Evolutionary conservation across 2,329 filamentous ascomycete genomes (phyloP).

Genomic region (Botrytis paeoniae): DNA sequence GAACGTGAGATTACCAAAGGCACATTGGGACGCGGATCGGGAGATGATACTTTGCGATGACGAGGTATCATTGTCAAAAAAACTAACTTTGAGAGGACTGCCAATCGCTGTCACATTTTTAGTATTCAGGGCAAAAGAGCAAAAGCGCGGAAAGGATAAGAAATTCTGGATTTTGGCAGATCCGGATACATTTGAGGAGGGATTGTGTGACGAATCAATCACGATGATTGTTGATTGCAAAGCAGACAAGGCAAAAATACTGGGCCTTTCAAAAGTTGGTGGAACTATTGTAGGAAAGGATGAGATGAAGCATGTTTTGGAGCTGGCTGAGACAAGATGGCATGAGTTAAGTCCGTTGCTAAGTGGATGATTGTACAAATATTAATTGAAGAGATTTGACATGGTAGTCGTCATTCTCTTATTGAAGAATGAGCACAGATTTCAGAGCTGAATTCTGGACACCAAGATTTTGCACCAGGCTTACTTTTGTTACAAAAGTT

Average conservation of each 20-base stretch:
- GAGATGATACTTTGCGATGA: slow-evolving; percentile 76
- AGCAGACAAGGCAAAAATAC: slow-evolving; percentile 50
- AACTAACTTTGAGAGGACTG: slow-evolving; percentile 59
- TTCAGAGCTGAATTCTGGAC: background rate
- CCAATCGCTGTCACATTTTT: slow-evolving; percentile 76
- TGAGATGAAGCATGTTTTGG: slow-evolving; percentile 58
- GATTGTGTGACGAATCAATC: slow-evolving; percentile 76
- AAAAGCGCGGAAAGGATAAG: slow-evolving; percentile 48
- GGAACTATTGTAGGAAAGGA: slow-evolving; percentile 67
- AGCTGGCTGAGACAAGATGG: slow-evolving; percentile 63
- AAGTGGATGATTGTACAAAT: slow-evolving; percentile 24
- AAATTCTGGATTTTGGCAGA: slow-evolving; percentile 78
- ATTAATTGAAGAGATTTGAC: slow-evolving; percentile 9
- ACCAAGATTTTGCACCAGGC: background rate
- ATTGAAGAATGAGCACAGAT: background rate
- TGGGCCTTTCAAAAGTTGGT: slow-evolving; percentile 79
- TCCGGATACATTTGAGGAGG: slow-evolving; percentile 87
- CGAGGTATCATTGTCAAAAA: slow-evolving; percentile 49
- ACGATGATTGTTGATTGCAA: slow-evolving; percentile 72
- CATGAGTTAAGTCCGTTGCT: slow-evolving; percentile 42
- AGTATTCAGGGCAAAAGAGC: slow-evolving; percentile 64
- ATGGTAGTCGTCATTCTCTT: background rate
- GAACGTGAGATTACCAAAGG: slow-evolving; percentile 73
- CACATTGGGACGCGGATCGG: slow-evolving; percentile 79
- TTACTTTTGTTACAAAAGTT: background rate